Evolutionary conservation across 176 grass and related monocot genomes (phyloP).

Genomic region (Ananas comosus): DNA sequence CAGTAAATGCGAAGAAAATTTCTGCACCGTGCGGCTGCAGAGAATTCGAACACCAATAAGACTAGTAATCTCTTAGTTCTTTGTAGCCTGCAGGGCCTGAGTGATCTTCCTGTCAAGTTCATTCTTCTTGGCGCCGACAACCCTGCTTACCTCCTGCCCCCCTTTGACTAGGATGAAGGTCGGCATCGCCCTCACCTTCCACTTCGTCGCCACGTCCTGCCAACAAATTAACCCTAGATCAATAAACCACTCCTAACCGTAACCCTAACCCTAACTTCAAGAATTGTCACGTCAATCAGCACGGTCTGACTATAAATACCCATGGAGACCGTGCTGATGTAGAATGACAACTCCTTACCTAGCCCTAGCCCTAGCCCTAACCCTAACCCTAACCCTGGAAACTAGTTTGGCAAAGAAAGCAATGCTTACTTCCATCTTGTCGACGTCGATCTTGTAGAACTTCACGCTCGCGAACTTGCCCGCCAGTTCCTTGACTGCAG

Average conservation of each 20-base stretch:
- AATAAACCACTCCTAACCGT: not conserved
- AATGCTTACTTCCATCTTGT: constrained; percentile 40
- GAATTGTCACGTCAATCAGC: too few species aligned
- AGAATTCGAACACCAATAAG: too few species aligned
- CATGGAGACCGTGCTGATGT: too few species aligned
- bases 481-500: constrained; percentile 60
- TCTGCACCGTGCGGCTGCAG: too few species aligned
- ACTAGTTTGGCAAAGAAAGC: not conserved
- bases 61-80: too few species aligned
- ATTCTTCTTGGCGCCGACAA: constrained; percentile 79
- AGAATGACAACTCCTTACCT: not conserved
- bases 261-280: not conserved
- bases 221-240: not conserved
- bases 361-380: not conserved
- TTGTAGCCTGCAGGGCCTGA: constrained; percentile 3
- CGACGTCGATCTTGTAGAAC: constrained; percentile 83
- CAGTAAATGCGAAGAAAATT: too few species aligned
- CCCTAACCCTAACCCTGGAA: not conserved
- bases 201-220: constrained; percentile 75
- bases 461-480: constrained; percentile 21
- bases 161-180: constrained; percentile 64
- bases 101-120: constrained; percentile 72
- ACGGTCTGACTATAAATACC: too few species aligned
- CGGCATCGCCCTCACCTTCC: constrained; percentile 73
- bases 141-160: constrained; percentile 53